Base-by-base conservation (phyloP, 495 filamentous ascomycete species). In the Xylaria palmicola region DNA sequence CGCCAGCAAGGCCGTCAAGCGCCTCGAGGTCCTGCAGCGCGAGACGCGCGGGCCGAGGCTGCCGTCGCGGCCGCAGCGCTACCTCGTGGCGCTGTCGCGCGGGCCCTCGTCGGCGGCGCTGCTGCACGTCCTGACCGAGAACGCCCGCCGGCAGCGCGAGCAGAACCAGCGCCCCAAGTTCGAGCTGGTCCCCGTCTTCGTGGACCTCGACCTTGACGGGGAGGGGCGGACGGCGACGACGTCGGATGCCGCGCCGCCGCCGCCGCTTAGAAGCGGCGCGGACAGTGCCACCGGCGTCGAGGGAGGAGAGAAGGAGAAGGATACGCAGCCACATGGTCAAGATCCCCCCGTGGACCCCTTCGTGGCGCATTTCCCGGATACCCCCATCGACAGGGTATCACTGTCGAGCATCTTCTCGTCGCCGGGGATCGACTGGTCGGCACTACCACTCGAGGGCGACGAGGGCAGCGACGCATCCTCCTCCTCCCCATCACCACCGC, bases 81-180 rank as follows among this genome's bases (percentile, higher is more conserved):
- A 96, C 26, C 78, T 97, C 2, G 74, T 98, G 13, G 90, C 91
- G 1, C 66, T 97, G 4, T 97, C 92, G 1, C 86, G 91, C 62
- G 94, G 95, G 0, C 78, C 90, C 3, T 94, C 89, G 8, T 97
- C 93, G 0, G 81, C 86, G n/a, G 80, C 83, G 7, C 76, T 98
- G 22, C 74, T 98, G 29, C 83, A 92, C 67, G 79, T 97, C 17
- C 76, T 98, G 17, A 81, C 89, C 66, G 68, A 79, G 39, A 90
- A 91, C 66, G 72, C 91, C 36, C 75, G 84, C 61, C 76, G 71
- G 30, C 87, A 90, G 72, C 76, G 78, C 3, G 70, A 78, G 29
- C 81, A 81, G 47, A 77, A 78, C n/a, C 75, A 78, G 59, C 77
- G 80, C 20, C 77, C 82, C 15, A 83, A 86, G 3, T 96, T 87